Evolutionary conservation across 2,329 filamentous ascomycete genomes (phyloP).

Genomic region (Penicillium olsonii): DNA sequence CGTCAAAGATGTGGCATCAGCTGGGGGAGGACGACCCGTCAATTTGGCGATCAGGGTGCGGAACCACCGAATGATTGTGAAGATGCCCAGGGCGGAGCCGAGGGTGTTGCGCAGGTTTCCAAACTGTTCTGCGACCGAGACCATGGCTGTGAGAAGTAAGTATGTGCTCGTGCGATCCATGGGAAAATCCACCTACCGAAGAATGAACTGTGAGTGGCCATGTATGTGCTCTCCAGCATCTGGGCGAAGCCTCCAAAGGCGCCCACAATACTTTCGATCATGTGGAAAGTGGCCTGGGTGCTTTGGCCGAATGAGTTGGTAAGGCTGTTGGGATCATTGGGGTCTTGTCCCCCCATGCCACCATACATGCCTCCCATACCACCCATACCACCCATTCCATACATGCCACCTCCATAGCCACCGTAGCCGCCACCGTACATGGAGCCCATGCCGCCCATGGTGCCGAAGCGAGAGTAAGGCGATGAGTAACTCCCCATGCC

Average conservation of each 20-base stretch:
- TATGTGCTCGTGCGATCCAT: constrained; percentile 5
- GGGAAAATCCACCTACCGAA: constrained; percentile 69
- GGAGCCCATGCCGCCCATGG: constrained; percentile 48
- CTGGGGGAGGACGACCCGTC: constrained; percentile 86
- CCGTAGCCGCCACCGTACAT: constrained; percentile 36
- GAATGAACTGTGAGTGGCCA: constrained; percentile 98
- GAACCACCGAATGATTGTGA: constrained; percentile 93
- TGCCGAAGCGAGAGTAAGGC: constrained; percentile 56
- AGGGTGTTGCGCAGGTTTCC: constrained; percentile 90
- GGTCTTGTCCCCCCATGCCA: constrained; percentile 58
- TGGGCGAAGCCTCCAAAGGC: constrained; percentile 97
- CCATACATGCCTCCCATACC: constrained; percentile 51
- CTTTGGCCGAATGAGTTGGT: constrained; percentile 95
- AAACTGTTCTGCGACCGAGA: constrained; percentile 96
- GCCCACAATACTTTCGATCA: constrained; percentile 94
- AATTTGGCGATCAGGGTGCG: constrained; percentile 88
- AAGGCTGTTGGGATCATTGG: constrained; percentile 88
- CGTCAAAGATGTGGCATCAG: constrained; percentile 81
- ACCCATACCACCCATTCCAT: constrained; percentile 52
- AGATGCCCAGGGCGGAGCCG: constrained; percentile 91
- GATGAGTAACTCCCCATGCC: constrained; percentile 54
- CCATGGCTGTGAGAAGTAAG: constrained; percentile 69
- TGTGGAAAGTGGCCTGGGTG: constrained; percentile 95
- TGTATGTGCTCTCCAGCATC: constrained; percentile 99
- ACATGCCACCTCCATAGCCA: constrained; percentile 14